Evolutionary conservation across 2,329 filamentous ascomycete genomes (phyloP), one percentile per base, ranked within the genome.

Genomic region (Diaporthe capsici): DNA sequence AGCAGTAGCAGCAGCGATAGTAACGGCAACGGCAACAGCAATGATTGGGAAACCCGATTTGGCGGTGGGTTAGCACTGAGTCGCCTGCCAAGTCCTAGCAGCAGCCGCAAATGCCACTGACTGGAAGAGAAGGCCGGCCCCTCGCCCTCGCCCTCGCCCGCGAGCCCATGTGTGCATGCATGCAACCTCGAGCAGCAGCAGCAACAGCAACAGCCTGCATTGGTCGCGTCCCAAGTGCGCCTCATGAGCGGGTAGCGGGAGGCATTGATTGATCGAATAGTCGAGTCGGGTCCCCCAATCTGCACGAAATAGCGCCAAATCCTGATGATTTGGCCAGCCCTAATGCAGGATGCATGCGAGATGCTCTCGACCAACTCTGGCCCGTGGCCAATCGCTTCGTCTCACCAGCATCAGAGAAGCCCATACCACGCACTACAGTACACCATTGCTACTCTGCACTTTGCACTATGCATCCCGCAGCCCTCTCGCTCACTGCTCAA

Each of bases 251-350:
- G 65, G 65, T 70, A 70, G 65, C 49, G 12, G 65, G 65, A 70
- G n/a, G 65, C 65, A 70, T 20, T 70, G 65, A 70, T 70, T 70
- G 65, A 70, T 70, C 65, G 65, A 42, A 70, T 55, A 70, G 65
- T 70, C 65, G 65, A 70, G 65, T 70, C 65, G 65, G 49, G 49
- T 34, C 49, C 49, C 49, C 49, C 63, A 70, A 55, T 42, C 65
- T 70, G 65, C 65, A 55, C 65, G 65, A 31, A 70, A 70, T 70
- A 70, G 65, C 65, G 65, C 65, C 65, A 70, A 70, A 70, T 70
- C 10, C 65, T 70, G 65, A 70, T 70, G 65, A 70, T 55, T 70
- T 70, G 65, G 65, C 65, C 65, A 70, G 65, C 65, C 65, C 65
- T 70, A 70, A 70, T 70, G 65, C 65, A 70, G 49, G 13, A 70